These are phyloP conservation scores for Euclidium syriacum DNA, from an alignment of 345 rosid species.

Conservation along the genomic window DNA sequence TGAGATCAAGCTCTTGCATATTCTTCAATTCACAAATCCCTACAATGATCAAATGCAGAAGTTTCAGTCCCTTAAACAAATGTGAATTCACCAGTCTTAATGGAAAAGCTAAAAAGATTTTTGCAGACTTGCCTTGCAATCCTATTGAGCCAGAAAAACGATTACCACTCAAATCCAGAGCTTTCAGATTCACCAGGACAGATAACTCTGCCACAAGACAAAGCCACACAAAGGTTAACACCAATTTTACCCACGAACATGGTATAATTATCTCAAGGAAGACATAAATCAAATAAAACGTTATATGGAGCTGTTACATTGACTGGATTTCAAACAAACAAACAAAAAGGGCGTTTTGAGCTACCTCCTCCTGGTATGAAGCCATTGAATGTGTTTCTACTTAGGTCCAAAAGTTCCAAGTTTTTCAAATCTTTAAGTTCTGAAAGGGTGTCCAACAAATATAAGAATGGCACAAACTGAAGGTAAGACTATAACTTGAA, in stretches of 20 bases:
- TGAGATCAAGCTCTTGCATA: slow-evolving; percentile 8
- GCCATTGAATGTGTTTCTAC: neutral
- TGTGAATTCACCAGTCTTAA: neutral
- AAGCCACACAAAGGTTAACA: neutral
- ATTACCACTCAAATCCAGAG: neutral
- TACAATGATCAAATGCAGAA: neutral
- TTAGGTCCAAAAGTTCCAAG: slow-evolving; percentile 9
- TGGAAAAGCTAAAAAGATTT: neutral
- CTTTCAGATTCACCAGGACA: neutral
- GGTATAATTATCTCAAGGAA: neutral
- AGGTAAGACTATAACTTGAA: neutral
- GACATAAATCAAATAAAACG: no score
- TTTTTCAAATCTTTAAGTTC: slow-evolving; percentile 2
- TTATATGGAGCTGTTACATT: no score
- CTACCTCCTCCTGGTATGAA: neutral
- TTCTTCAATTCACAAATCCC: slow-evolving; percentile 11
- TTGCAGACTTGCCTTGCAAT: slow-evolving; percentile 2
- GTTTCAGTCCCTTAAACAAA: neutral
- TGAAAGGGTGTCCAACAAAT: neutral
- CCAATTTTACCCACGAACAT: no score
- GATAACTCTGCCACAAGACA: neutral
- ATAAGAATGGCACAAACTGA: neutral
- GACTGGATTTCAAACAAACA: no score
- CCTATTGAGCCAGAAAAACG: neutral
- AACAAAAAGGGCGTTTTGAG: no score